Percentiles rank a stretch among this genome's conserved stretches.
Conservation (phyloP, 176 grass and related monocot species). For the Alloteropsis semialata region DNA sequence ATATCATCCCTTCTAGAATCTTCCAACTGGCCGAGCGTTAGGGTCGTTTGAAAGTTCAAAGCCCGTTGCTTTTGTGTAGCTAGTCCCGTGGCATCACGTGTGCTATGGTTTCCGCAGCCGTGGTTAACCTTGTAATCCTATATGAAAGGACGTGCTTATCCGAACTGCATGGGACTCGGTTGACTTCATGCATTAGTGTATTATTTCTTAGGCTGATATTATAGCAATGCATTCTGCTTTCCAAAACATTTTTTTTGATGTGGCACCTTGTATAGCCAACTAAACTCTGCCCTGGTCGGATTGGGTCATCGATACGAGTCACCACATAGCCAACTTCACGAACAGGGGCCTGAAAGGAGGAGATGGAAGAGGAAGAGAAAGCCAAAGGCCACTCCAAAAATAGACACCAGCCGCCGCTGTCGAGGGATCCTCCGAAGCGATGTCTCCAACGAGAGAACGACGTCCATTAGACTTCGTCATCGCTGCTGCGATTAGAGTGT, state of each 20-base stretch:
- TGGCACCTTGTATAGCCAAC: too few species aligned
- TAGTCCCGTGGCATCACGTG: conserved; percentile 22
- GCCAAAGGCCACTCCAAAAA: too few species aligned
- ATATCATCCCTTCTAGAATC: conserved; percentile 1
- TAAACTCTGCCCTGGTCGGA: too few species aligned
- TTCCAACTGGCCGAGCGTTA: background rate
- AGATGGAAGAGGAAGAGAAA: too few species aligned
- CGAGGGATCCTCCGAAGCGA: too few species aligned
- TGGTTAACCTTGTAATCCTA: conserved; percentile 11
- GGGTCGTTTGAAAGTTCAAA: conserved; percentile 32
- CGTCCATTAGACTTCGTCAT: too few species aligned
- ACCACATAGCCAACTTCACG: too few species aligned
- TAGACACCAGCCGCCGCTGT: too few species aligned
- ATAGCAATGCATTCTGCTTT: background rate
- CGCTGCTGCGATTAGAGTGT: too few species aligned
- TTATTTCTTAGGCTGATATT: background rate
- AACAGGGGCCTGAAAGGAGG: too few species aligned
- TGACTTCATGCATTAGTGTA: background rate
- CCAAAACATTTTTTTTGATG: background rate
- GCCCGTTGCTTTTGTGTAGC: background rate
- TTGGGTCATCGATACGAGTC: too few species aligned
- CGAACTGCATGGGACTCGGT: background rate
- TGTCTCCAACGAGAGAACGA: too few species aligned
- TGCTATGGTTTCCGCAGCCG: conserved; percentile 3
- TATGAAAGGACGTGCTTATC: conserved; percentile 18